Conservation (phyloP, 176 grass and related monocot genomes). For the Calamus simplicifolius region DNA sequence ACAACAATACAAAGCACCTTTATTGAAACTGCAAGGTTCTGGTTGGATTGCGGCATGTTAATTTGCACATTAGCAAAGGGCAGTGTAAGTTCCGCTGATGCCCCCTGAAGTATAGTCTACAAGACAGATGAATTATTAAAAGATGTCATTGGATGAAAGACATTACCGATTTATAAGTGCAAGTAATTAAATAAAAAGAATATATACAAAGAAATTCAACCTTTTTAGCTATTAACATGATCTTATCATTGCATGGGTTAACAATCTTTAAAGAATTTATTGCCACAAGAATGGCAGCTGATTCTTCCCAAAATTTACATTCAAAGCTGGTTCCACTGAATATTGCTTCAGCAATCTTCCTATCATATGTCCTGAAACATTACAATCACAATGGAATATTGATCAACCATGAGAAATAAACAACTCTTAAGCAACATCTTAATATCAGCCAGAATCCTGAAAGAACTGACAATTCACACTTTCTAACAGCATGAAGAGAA, state of each 20-base stretch:
- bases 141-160: slow-evolving; percentile 20
- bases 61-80: slow-evolving; percentile 64
- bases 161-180: slow-evolving; percentile 1
- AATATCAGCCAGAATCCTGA: no score
- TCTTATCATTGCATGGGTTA: slow-evolving; percentile 50
- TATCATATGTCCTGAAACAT: slow-evolving; percentile 32
- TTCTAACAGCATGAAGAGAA: no score
- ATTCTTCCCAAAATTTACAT: slow-evolving; percentile 79
- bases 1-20: slow-evolving; percentile 31
- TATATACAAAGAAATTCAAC: slow-evolving; percentile 26
- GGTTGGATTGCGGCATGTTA: slow-evolving; percentile 49
- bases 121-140: slow-evolving; percentile 27
- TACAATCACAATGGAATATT: slow-evolving; percentile 1
- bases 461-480: no score
- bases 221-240: slow-evolving; percentile 57
- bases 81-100: slow-evolving; percentile 18
- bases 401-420: no score
- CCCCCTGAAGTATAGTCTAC: slow-evolving; percentile 34
- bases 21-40: slow-evolving; percentile 47
- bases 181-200: slow-evolving; percentile 8
- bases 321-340: slow-evolving; percentile 53
- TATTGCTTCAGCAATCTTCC: slow-evolving; percentile 47
- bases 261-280: slow-evolving; percentile 61
- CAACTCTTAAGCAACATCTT: no score
- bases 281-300: slow-evolving; percentile 54